Conservation (phyloP, 1,139 yeast species). For the Taphrina betulina region DNA sequence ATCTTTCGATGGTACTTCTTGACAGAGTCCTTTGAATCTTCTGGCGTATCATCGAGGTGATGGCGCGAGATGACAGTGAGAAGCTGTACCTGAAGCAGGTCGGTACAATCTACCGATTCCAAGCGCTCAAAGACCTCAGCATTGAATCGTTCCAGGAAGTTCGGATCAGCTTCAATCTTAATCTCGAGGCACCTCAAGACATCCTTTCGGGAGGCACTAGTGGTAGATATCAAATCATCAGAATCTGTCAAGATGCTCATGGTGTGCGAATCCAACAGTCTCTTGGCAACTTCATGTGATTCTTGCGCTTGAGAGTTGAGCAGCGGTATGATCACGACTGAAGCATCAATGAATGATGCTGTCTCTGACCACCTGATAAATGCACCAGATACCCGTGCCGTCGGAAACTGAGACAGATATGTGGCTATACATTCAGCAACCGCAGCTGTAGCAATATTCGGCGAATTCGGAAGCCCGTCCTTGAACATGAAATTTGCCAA, state of each 20-base stretch:
- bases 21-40: too few species aligned
- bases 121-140: too few species aligned
- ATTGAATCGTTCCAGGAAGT: neutral
- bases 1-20: constrained; percentile 1
- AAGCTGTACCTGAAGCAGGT: neutral
- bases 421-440: neutral
- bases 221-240: too few species aligned
- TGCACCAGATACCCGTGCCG: neutral
- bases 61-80: neutral
- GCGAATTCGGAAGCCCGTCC: neutral
- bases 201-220: too few species aligned
- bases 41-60: neutral
- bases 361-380: neutral
- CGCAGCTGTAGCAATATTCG: neutral
- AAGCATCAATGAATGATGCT: neutral
- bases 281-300: neutral
- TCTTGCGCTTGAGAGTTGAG: neutral
- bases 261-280: neutral
- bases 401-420: neutral
- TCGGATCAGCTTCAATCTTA: neutral
- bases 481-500: neutral
- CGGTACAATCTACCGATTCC: neutral
- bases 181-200: neutral
- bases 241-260: neutral
- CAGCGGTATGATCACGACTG: neutral